Base-by-base conservation (phyloP, 2,329 filamentous ascomycete genomes). In the Zymoseptoria pseudotritici region DNA sequence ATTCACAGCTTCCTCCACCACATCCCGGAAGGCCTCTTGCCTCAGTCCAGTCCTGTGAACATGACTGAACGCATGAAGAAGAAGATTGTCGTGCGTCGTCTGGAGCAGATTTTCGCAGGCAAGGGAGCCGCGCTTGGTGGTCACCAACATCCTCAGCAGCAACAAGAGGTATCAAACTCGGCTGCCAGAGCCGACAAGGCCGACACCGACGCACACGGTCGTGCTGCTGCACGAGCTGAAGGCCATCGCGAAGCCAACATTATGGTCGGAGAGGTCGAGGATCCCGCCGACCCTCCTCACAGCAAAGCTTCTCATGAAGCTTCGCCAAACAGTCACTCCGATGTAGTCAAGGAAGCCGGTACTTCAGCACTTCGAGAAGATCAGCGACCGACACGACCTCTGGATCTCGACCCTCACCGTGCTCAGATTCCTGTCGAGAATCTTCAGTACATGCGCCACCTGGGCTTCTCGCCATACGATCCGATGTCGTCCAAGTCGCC, bases 31-130 rank as follows among this genome's bases (percentile, higher is more conserved):
- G 86, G 86, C 0, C 70, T 91, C 0, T 78, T 90, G 46, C 87
- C 88, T 0, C 81, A 82, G 10, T 79, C 82, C 51, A 67, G 66
- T 22, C 66, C 70, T 9, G 77, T 80, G 22, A 71, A 70, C 13
- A 83, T 91, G 82, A 85, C 86, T 0, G 89, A 93, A 13, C 86
- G 84, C 64, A 82, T 88, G 5, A 90, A 85, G 76, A 91, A 90
- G 77, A 90, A 86, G 70, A 70, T 91, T 20, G 87, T 93, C 0
- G 90, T 93, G 2, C 82, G 84, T 57, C 82, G 89, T 2, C 73
- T 95, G 5, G 90, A 95, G 69, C 88, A 92, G 63, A 80, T 95
- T 1, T 95, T 94, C 63, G 91, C 89, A 0, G 90, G 90, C 2
- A 89, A 87, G 69, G 77, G 69, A 70, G 78, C 74, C 53, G 71